Conservation (phyloP, 352 stramenopile genomes). For the Globisporangium solare region DNA sequence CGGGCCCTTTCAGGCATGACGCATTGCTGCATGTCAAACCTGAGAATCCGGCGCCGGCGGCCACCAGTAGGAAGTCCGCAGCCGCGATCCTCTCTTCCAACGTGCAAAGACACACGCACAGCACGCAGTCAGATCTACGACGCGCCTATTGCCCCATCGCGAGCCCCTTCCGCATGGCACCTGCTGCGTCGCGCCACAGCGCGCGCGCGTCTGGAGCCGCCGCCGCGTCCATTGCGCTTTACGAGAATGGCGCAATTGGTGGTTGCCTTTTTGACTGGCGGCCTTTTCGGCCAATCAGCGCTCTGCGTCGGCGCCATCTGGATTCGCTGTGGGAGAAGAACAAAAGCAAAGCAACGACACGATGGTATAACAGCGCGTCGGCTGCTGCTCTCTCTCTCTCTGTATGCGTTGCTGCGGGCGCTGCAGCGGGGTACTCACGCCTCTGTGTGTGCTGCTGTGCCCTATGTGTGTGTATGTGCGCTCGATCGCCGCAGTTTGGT, state of each 20-base stretch:
- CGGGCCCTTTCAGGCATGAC: too few species aligned
- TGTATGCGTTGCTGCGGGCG: not conserved
- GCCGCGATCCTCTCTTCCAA: slow-evolving; percentile 50
- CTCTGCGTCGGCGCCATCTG: not conserved
- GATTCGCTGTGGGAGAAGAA: slow-evolving; percentile 3
- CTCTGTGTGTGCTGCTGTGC: too few species aligned
- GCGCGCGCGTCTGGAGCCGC: not conserved
- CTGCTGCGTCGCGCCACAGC: slow-evolving; percentile 27
- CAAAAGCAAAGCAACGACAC: slow-evolving; percentile 14
- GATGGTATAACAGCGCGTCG: slow-evolving; percentile 5
- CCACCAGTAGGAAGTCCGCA: slow-evolving; percentile 84
- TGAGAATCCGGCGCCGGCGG: slow-evolving; percentile 87
- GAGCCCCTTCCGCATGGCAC: slow-evolving; percentile 8
- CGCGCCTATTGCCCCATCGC: too few species aligned
- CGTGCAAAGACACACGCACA: not conserved
- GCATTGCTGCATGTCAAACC: slow-evolving; percentile 16
- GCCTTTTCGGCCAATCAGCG: slow-evolving; percentile 6
- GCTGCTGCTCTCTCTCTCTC: not conserved
- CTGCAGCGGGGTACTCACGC: too few species aligned
- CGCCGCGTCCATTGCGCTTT: slow-evolving; percentile 3
- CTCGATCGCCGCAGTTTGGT: slow-evolving; percentile 45
- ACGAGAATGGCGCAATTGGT: not conserved
- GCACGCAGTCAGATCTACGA: not conserved
- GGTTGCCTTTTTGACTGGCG: not conserved
- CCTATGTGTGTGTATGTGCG: not conserved